Base-by-base conservation (phyloP, 345 rosid genomes). In the Rhizophora mangle region DNA sequence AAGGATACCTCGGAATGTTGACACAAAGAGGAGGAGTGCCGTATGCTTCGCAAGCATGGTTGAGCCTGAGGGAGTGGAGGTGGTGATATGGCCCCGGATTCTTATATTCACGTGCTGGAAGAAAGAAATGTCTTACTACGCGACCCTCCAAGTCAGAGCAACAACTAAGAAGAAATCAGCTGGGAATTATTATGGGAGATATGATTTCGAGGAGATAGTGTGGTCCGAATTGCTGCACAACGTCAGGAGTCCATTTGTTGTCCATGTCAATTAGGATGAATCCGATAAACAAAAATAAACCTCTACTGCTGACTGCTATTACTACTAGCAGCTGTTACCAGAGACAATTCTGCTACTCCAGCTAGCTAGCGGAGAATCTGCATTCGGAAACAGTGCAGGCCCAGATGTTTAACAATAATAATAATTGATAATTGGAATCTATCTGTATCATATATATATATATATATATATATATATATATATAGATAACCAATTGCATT, bases 241-340 rank as follows among this genome's bases (percentile, higher is more conserved):
- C 34, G 96, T 90, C n/a, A 76, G 90, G 74, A 85, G 83, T 73
- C 92, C 89, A 8, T 27, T 87, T 61, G 82, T 79, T 74, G 89
- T 85, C 6, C 60, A 3, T 10, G 19, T 24, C 60, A 56, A 56
- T 24, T 43, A 11, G 13, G 49, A 13, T 43, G 19, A 43, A 43
- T 43, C 49, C 47, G 2, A 2, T 39, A 1, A 13, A 13, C 5
- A 3, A 43, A 43, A 43, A 13, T 0, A 43, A 43, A 1, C 49
- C 18, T 43, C 19, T 43, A 43, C 18, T 43, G 5, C 18, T 13
- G 49, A 13, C 49, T 43, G 16, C 19, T 13, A 13, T 39, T 39
- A 9, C 47, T 2, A 39, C 47, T 10, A 11, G 47, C 47, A 39
- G 47, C 47, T 10, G 47, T 39, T 39, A 6, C 47, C 47, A 39